Evolutionary conservation across 2,329 filamentous ascomycete species (phyloP).

Genomic region (Diaporthe capsici): DNA sequence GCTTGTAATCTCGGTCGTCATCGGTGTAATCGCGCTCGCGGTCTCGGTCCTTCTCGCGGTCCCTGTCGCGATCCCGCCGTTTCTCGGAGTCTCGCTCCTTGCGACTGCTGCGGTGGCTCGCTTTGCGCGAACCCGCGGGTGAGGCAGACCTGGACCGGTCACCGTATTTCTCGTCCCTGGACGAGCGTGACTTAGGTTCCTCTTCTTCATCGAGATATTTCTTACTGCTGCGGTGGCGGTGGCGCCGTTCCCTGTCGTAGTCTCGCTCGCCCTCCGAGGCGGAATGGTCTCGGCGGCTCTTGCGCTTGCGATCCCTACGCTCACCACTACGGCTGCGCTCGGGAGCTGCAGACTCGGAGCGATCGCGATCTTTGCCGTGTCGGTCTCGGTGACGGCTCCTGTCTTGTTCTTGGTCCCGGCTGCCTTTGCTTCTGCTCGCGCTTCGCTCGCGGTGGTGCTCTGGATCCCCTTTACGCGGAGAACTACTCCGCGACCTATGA

Average conservation of each 20-base stretch:
- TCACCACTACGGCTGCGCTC: constrained; percentile 39
- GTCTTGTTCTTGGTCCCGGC: constrained; percentile 39
- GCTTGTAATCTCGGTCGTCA: constrained; percentile 44
- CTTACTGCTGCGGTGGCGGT: constrained; percentile 41
- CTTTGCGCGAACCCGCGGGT: constrained; percentile 42
- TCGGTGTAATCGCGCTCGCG: constrained; percentile 45
- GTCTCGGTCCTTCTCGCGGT: constrained; percentile 48
- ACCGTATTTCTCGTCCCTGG: constrained; percentile 42
- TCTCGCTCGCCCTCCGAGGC: constrained; percentile 39
- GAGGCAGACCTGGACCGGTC: constrained; percentile 43
- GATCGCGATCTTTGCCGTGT: constrained; percentile 34
- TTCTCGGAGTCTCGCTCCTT: constrained; percentile 45
- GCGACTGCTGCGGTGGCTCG: constrained; percentile 42
- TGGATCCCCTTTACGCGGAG: constrained; percentile 48
- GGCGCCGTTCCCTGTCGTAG: constrained; percentile 39
- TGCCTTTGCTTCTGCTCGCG: constrained; percentile 44
- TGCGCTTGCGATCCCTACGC: constrained; percentile 41
- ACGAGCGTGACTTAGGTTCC: constrained; percentile 36
- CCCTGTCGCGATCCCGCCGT: constrained; percentile 45
- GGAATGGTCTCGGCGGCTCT: constrained; percentile 38
- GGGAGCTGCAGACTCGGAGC: constrained; percentile 33
- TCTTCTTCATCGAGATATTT: constrained; percentile 40
- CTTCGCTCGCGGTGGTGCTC: constrained; percentile 46
- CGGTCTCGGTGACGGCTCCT: constrained; percentile 39
- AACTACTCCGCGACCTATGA: constrained; percentile 63